A percentile compares a stretch with the other conserved stretches of the same genome.
phyloP scores from a whole-genome alignment of 306 rosid species.

The Carpinus viminea region DNA sequence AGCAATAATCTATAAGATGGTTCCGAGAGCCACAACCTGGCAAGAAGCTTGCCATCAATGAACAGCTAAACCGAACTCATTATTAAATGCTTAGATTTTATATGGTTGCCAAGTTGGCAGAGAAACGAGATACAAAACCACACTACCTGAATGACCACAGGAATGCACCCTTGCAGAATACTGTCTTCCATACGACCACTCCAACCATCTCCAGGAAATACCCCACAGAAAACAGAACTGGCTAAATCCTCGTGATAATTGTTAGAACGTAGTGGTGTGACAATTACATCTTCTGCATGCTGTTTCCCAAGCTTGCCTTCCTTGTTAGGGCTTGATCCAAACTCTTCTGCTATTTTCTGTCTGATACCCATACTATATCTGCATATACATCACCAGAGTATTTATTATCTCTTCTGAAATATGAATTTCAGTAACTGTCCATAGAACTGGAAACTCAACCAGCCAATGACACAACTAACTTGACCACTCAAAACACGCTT shows the following conservation, averaged over 20 bases:
- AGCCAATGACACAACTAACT: background rate
- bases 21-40: background rate
- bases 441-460: background rate
- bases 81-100: background rate
- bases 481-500: background rate
- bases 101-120: background rate
- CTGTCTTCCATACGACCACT: conserved; percentile 96
- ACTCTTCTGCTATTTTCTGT: conserved; percentile 82
- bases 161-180: conserved; percentile 91
- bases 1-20: background rate
- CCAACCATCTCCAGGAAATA: conserved; percentile 94
- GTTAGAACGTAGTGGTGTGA: conserved; percentile 63
- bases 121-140: conserved; percentile 1
- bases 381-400: conserved; percentile 24
- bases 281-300: conserved; percentile 68
- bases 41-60: background rate
- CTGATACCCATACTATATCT: conserved; percentile 97
- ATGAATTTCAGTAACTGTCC: background rate
- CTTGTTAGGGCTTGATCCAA: conserved; percentile 79
- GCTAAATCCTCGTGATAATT: conserved; percentile 69
- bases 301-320: conserved; percentile 81
- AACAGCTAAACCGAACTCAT: background rate
- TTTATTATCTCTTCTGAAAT: conserved; percentile 16
- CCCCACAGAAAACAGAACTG: conserved; percentile 79
- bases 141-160: conserved; percentile 81